phyloP scores from a whole-genome alignment of 106 monocot species.

The Acanthochlamys bracteata region DNA sequence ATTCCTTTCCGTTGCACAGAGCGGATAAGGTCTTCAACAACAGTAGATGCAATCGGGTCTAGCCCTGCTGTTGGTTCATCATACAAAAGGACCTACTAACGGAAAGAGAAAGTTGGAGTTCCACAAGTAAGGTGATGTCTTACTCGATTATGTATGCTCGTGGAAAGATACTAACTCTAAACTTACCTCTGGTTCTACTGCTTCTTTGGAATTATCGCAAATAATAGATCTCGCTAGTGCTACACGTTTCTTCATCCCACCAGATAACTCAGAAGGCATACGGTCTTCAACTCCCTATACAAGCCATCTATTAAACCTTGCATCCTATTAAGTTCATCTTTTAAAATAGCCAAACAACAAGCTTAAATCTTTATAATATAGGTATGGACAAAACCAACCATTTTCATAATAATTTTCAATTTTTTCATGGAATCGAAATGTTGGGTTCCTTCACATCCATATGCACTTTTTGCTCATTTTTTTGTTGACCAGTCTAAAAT shows the following conservation, averaged over 20 bases:
- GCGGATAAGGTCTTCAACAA: slow-evolving; percentile 97
- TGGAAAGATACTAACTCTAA: neutral
- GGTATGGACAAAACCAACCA: no score
- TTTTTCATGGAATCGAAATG: no score
- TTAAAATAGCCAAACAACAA: neutral
- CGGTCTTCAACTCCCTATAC: slow-evolving; percentile 82
- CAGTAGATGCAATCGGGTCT: slow-evolving; percentile 98
- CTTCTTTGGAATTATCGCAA: slow-evolving; percentile 74
- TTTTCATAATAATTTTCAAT: no score
- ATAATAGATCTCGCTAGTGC: slow-evolving; percentile 95
- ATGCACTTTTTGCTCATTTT: no score
- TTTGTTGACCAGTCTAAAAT: no score
- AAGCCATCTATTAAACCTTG: neutral
- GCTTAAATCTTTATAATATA: no score
- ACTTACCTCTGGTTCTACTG: slow-evolving; percentile 83
- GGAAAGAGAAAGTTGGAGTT: neutral
- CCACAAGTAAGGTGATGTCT: neutral
- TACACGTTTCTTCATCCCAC: slow-evolving; percentile 99
- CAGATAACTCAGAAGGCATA: slow-evolving; percentile 91
- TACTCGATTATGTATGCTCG: neutral
- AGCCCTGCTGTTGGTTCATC: slow-evolving; percentile 99
- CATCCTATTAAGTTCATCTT: neutral
- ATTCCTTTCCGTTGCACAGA: slow-evolving; percentile 68
- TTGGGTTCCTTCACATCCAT: no score
- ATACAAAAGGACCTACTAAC: slow-evolving; percentile 74